Base-by-base conservation (phyloP, 2,329 filamentous ascomycete genomes). In the Aureobasidium sp. region DNA sequence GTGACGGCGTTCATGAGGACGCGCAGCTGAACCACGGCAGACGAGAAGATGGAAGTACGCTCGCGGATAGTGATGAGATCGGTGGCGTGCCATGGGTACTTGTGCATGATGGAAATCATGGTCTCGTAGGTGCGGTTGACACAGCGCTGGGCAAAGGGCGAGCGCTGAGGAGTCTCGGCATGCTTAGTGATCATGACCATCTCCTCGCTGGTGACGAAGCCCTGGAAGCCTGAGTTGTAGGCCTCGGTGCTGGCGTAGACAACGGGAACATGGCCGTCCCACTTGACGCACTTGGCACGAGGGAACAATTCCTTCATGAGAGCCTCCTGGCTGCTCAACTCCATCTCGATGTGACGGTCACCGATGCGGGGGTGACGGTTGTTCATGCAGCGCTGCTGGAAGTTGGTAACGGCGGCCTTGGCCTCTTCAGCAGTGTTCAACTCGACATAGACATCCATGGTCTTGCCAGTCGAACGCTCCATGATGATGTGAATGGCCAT, bases 401-500 rank as follows among this genome's bases (percentile, higher is more conserved):
- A 72, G 44, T 74, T 73, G 12, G 70, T 66, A 9, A 77, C 70
- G 3, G 75, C 69, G 14, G 70, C 68, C 17, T 70, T 60, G 0
- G 81, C 81, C 65, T 78, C 76, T 11, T 63, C 62, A 0, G 62
- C 52, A 20, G 64, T 69, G n/a, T 68, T 64, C 39, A 82, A 75
- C 61, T 84, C 81, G 42, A 81, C 74, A 65, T 75, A 84, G 63
- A 75, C 79, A 58, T 82, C 80, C 75, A 80, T 80, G 0, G 81
- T 83, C 72, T 83, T 83, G 20, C 78, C 80, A n/a, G 80, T 82
- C 25, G 78, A 76, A 25, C 81, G 79, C 64, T 84, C 81, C 81
- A 83, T 83, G 62, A 83, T 79, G 64, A 84, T 81, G 66, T 83
- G 81, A n/a, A 82, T 73, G 0, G 79, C 73, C 47, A 73, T 77